Evolutionary conservation across 2,329 filamentous ascomycete species (phyloP).

Genomic region (Fusarium albosuccineum): DNA sequence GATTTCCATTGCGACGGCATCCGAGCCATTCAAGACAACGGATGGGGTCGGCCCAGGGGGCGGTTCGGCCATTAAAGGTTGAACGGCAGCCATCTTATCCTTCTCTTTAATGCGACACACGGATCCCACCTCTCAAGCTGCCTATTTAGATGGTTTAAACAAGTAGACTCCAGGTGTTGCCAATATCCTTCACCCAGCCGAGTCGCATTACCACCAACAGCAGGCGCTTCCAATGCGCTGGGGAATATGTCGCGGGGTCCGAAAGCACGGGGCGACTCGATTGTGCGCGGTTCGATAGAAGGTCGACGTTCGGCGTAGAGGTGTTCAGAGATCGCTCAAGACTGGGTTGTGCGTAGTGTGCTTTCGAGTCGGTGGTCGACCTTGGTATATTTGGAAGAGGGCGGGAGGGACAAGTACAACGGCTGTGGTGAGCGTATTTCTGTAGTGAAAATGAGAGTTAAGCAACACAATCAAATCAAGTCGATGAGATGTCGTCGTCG

Average conservation of each 20-base stretch:
- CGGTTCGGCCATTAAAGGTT: constrained; percentile 53
- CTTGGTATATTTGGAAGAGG: neutral
- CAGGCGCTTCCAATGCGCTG: constrained; percentile 21
- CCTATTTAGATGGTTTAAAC: constrained; percentile 15
- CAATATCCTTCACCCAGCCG: constrained; percentile 16
- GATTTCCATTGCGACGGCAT: constrained; percentile 48
- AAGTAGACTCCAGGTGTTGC: constrained; percentile 24
- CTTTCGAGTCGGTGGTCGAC: constrained; percentile 6
- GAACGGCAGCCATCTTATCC: constrained; percentile 55
- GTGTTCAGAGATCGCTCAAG: neutral
- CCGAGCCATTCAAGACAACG: constrained; percentile 44
- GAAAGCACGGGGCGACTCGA: constrained; percentile 3
- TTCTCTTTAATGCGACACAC: constrained; percentile 2
- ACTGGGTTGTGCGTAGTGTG: neutral
- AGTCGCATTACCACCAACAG: constrained; percentile 30
- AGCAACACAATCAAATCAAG: constrained; percentile 16
- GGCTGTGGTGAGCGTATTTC: neutral
- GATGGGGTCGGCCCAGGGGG: constrained; percentile 47
- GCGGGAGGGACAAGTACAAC: neutral
- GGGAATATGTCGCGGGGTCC: neutral
- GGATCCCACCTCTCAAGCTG: constrained; percentile 22
- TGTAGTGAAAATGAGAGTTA: constrained; percentile 16
- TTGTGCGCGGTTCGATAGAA: constrained; percentile 2
- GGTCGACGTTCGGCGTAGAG: constrained; percentile 15
- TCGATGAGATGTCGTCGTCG: constrained; percentile 21